phyloP scores from a whole-genome alignment of 2,329 filamentous ascomycete genomes.

The Pyricularia grisea region DNA sequence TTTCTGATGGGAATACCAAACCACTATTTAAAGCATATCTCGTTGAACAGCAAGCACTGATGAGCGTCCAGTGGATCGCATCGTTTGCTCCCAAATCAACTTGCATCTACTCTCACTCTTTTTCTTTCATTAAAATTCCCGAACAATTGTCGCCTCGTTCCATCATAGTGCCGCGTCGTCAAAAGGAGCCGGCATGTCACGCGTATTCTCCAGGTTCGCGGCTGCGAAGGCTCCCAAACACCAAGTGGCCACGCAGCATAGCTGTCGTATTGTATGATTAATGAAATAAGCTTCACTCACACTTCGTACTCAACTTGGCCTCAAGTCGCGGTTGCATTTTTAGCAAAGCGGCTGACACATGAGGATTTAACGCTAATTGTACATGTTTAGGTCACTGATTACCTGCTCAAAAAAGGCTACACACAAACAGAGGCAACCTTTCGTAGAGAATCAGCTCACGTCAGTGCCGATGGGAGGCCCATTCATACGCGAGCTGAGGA shows the following conservation, averaged over 20 bases:
- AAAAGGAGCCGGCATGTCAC: background rate
- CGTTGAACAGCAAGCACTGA: background rate
- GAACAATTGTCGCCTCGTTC: background rate
- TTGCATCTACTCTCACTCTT: background rate
- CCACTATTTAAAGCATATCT: background rate
- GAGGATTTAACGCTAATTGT: background rate
- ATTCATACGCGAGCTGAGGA: conserved; percentile 58
- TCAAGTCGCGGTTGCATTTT: background rate
- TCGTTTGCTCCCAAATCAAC: background rate
- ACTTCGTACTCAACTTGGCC: background rate
- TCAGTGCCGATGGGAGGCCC: conserved; percentile 73
- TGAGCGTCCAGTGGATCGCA: background rate
- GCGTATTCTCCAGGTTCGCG: no score
- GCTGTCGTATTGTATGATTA: background rate
- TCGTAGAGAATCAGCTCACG: conserved; percentile 76
- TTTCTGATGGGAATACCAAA: background rate
- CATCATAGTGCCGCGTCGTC: background rate
- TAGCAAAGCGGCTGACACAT: background rate
- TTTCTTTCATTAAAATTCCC: background rate
- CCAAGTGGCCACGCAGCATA: background rate
- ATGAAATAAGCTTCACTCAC: background rate
- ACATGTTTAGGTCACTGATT: conserved; percentile 64
- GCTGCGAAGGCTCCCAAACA: background rate
- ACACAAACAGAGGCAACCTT: conserved; percentile 87
- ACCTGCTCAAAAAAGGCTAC: conserved; percentile 91